Evolutionary conservation across 352 stramenopile species (phyloP).

Genomic region (Phytophthora rubi): DNA sequence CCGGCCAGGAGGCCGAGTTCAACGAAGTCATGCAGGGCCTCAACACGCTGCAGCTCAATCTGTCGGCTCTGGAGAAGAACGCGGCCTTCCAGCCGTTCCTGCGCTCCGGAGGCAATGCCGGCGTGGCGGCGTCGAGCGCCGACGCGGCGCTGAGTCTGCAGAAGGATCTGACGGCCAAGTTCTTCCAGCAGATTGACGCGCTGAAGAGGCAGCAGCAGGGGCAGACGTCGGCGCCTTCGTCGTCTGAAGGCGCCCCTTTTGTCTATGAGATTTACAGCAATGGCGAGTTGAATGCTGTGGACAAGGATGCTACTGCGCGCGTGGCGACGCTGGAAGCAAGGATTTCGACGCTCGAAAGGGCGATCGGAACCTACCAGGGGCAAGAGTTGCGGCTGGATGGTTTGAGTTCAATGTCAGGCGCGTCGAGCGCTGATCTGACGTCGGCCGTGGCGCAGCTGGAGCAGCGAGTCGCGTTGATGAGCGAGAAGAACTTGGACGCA

Average conservation of each 20-base stretch:
- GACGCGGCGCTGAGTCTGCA: constrained; percentile 64
- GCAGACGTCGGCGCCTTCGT: constrained; percentile 11
- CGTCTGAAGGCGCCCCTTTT: constrained; percentile 44
- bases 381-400: constrained; percentile 61
- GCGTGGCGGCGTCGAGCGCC: constrained; percentile 18
- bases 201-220: constrained; percentile 55
- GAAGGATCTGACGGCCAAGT: constrained; percentile 71
- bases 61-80: constrained; percentile 67
- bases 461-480: constrained; percentile 71
- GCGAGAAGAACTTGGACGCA: constrained; percentile 78
- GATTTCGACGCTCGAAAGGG: constrained; percentile 64
- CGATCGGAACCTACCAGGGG: constrained; percentile 59
- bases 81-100: constrained; percentile 66
- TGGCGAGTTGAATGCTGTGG: constrained; percentile 71
- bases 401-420: constrained; percentile 28
- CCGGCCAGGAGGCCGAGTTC: constrained; percentile 69
- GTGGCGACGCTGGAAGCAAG: constrained; percentile 64
- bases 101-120: constrained; percentile 20
- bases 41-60: constrained; percentile 63
- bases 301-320: constrained; percentile 69
- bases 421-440: constrained; percentile 42
- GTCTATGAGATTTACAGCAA: constrained; percentile 87
- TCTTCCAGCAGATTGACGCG: constrained; percentile 72
- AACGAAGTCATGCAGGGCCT: constrained; percentile 72
- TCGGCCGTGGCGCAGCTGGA: constrained; percentile 67